Evolutionary conservation across 2,329 filamentous ascomycete species (phyloP).

Genomic region (Zymoseptoria pseudotritici): DNA sequence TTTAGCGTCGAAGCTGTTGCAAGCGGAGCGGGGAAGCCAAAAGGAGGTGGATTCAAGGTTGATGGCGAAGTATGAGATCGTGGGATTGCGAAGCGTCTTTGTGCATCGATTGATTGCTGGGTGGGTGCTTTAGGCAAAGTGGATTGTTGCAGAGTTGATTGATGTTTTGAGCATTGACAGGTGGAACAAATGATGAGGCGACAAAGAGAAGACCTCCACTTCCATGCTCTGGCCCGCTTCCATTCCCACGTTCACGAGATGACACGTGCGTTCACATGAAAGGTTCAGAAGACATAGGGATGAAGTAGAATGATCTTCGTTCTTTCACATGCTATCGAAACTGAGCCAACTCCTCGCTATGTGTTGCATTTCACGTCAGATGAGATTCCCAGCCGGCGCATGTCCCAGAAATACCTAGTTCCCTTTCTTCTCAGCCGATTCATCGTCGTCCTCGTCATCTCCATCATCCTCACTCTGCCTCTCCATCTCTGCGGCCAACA

Average conservation of each 20-base stretch:
- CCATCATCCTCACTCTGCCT: slow-evolving; percentile 12
- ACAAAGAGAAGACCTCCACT: neutral
- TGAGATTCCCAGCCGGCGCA: neutral
- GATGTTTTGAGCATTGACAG: neutral
- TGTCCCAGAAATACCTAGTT: neutral
- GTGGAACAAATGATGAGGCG: neutral
- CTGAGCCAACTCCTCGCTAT: slow-evolving; percentile 5
- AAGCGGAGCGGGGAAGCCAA: neutral
- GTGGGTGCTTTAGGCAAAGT: neutral
- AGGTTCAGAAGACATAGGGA: neutral
- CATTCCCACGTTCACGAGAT: neutral
- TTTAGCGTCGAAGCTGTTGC: neutral
- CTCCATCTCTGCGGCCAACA: slow-evolving; percentile 39
- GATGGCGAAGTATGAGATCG: neutral
- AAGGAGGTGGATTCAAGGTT: neutral
- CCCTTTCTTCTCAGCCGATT: slow-evolving; percentile 12
- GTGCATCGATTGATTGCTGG: neutral
- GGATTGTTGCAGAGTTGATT: neutral
- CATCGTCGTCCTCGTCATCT: slow-evolving; percentile 32
- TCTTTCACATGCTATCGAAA: slow-evolving; percentile 1
- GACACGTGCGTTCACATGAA: neutral
- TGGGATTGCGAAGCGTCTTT: neutral
- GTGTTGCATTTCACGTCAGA: slow-evolving; percentile 1
- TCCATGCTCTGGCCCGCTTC: too few relatives aligned
- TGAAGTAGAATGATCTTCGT: neutral